phyloP scores from a whole-genome alignment of 352 stramenopile species.

The Hyaloperonospora brassicae region DNA sequence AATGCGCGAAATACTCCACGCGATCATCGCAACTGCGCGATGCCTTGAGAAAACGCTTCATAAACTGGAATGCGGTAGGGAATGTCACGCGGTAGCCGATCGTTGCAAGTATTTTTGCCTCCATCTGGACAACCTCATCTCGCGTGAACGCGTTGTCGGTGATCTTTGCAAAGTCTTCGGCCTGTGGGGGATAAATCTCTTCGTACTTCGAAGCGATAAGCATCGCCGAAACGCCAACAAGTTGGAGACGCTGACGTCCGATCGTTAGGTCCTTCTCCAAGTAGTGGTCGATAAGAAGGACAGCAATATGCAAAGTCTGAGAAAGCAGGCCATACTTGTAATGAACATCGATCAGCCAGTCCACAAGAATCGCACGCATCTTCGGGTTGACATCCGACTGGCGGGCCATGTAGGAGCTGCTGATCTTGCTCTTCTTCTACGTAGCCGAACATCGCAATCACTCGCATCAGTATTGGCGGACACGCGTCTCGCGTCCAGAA shows the following conservation, averaged over 20 bases:
- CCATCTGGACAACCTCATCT: conserved; percentile 77
- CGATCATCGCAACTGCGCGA: conserved; percentile 62
- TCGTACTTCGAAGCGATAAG: conserved; percentile 97
- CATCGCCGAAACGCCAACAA: conserved; percentile 93
- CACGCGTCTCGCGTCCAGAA: background rate
- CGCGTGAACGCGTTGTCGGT: conserved; percentile 93
- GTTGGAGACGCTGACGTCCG: conserved; percentile 86
- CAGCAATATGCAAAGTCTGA: conserved; percentile 80
- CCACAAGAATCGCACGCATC: conserved; percentile 98
- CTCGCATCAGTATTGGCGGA: background rate
- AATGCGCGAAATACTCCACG: conserved; percentile 91
- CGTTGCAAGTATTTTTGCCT: conserved; percentile 63
- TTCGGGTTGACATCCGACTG: conserved; percentile 98
- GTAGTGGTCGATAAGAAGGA: conserved; percentile 76
- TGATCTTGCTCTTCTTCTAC: conserved; percentile 54
- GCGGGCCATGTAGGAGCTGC: conserved; percentile 62
- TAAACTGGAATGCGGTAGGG: conserved; percentile 78
- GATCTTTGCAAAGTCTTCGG: conserved; percentile 94
- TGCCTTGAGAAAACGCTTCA: conserved; percentile 83
- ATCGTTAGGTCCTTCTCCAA: conserved; percentile 67
- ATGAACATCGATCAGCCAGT: conserved; percentile 96
- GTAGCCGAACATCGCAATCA: conserved; percentile 8
- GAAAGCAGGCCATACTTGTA: conserved; percentile 74
- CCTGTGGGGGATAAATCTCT: conserved; percentile 93
- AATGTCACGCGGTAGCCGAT: conserved; percentile 77